phyloP scores from a whole-genome alignment of 495 filamentous ascomycete species.

The Penicillium daleae region DNA sequence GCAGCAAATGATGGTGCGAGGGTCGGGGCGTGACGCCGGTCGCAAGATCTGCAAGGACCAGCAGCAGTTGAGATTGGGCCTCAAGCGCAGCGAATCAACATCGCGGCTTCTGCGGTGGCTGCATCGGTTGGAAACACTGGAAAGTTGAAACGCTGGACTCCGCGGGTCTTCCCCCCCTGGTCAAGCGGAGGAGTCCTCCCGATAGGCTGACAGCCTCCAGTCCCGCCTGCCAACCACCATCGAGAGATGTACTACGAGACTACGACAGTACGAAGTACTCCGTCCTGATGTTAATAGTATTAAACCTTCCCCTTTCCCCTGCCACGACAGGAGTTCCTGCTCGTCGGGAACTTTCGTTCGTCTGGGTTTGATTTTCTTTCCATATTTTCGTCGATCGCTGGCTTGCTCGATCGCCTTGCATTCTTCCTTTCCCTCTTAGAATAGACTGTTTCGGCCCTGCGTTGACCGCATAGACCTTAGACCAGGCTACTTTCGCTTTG shows the following conservation, averaged over 20 bases:
- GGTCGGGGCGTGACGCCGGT: constrained; percentile 29
- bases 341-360: constrained; percentile 8
- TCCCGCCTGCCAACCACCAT: constrained; percentile 10
- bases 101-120: constrained; percentile 1
- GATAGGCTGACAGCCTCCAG: constrained; percentile 20
- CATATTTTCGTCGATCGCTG: constrained; percentile 13
- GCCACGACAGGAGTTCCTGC: constrained; percentile 17
- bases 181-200: constrained; percentile 11
- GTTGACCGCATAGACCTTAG: constrained; percentile 17
- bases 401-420: constrained; percentile 14
- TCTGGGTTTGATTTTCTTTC: constrained; percentile 7
- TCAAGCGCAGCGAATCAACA: constrained; percentile 18
- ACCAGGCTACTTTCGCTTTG: constrained; percentile 7
- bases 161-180: too few species aligned
- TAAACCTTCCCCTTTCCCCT: constrained; percentile 5
- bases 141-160: too few species aligned
- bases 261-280: too few species aligned
- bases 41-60: constrained; percentile 24
- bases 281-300: too few species aligned
- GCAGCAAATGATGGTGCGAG: constrained; percentile 3
- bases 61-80: constrained; percentile 2
- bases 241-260: constrained; percentile 1
- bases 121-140: constrained; percentile 23
- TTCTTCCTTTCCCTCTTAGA: neutral
- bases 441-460: constrained; percentile 7